Conservation (phyloP, 305 asterid genomes). For the Fraxinus ornus region DNA sequence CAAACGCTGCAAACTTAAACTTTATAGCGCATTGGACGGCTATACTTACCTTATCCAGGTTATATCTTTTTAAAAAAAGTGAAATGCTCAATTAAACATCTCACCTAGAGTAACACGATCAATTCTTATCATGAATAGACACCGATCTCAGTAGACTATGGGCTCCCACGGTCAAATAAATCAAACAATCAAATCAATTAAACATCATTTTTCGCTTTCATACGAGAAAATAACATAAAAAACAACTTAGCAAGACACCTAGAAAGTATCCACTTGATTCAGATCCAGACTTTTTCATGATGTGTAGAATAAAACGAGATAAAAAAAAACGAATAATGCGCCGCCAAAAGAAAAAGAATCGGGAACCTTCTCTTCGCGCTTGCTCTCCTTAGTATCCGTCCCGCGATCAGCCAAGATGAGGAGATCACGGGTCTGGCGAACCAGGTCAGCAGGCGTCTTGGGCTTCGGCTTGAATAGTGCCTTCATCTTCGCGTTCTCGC, state of each 20-base stretch:
- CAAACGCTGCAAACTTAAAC: background rate
- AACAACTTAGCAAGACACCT: background rate
- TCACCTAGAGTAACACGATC: slow-evolving; percentile 1
- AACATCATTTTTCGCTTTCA: background rate
- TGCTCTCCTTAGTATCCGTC: slow-evolving; percentile 57
- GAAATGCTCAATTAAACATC: slow-evolving; percentile 6
- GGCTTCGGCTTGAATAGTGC: slow-evolving; percentile 77
- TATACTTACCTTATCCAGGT: background rate
- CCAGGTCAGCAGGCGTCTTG: slow-evolving; percentile 76
- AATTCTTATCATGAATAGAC: background rate
- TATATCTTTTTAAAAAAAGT: background rate
- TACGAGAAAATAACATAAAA: background rate
- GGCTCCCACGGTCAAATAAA: background rate
- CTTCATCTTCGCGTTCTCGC: slow-evolving; percentile 57
- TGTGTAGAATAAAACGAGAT: slow-evolving; percentile 15
- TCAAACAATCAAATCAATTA: background rate
- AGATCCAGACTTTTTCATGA: slow-evolving; percentile 15
- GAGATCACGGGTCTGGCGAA: slow-evolving; percentile 82
- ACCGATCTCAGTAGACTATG: background rate
- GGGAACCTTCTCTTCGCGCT: slow-evolving; percentile 73
- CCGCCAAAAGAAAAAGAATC: background rate
- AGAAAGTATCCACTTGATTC: background rate
- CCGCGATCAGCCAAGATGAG: slow-evolving; percentile 60
- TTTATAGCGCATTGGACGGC: background rate
- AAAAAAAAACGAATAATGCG: background rate